phyloP scores from a whole-genome alignment of 75 land plant species.

The Adiantum capillusveneris region DNA sequence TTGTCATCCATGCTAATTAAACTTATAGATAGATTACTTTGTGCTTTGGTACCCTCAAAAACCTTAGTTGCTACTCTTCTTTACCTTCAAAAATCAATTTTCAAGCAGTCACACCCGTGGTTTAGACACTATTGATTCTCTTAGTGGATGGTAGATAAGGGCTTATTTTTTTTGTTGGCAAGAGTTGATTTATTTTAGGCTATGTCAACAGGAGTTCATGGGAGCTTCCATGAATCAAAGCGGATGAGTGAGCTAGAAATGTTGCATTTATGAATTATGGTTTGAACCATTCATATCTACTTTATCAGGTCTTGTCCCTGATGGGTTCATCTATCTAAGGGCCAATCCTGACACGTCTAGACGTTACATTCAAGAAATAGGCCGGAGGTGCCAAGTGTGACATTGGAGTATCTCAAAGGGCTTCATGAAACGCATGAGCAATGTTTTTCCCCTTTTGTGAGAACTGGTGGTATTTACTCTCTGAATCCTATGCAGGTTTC shows the following conservation, averaged over 20 bases:
- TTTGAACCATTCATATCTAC: conserved; percentile 94
- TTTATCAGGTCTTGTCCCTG: conserved; percentile 91
- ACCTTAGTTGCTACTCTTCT: no score
- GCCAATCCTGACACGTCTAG: conserved; percentile 87
- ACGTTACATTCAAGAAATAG: conserved; percentile 80
- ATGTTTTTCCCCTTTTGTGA: conserved; percentile 78
- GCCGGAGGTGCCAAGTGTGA: conserved; percentile 75
- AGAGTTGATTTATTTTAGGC: background rate
- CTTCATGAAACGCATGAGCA: conserved; percentile 98
- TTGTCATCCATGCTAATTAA: no score
- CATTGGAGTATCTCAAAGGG: conserved; percentile 73
- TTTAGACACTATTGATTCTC: no score
- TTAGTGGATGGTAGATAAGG: no score
- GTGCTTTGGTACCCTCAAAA: no score
- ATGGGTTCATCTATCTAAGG: conserved; percentile 93
- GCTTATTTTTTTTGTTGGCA: background rate
- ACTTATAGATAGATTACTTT: no score
- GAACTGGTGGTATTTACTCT: conserved; percentile 59
- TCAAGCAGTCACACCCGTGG: no score
- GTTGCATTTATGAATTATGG: conserved; percentile 98
- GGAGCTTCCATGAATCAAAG: conserved; percentile 97
- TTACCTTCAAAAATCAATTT: no score
- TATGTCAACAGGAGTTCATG: conserved; percentile 69
- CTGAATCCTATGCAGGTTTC: conserved; percentile 45
- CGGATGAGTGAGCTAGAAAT: conserved; percentile 99